Evolutionary conservation across 2,329 filamentous ascomycete species (phyloP).

Genomic region (Elsinoe perseae): DNA sequence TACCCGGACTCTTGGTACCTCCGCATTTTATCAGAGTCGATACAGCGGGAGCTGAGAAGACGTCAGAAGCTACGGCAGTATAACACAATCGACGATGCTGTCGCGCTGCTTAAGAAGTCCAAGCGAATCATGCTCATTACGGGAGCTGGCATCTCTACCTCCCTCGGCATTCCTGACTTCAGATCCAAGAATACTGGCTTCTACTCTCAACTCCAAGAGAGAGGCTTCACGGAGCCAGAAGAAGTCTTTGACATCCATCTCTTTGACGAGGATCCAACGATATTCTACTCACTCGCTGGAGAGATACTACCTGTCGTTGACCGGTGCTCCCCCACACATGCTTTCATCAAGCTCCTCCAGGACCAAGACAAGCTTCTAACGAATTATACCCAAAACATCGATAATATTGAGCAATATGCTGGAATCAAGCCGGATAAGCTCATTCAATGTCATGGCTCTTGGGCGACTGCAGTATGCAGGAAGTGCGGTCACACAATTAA

Average conservation of each 20-base stretch:
- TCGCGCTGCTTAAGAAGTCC: conserved; percentile 62
- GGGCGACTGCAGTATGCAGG: conserved; percentile 83
- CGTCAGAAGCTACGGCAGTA: conserved; percentile 70
- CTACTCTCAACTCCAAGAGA: conserved; percentile 73
- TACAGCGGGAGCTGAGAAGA: conserved; percentile 73
- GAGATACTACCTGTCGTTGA: conserved; percentile 78
- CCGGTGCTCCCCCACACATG: conserved; percentile 77
- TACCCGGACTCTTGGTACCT: conserved; percentile 66
- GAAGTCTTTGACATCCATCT: conserved; percentile 89
- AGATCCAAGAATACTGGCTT: conserved; percentile 87
- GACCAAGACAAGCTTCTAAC: conserved; percentile 82
- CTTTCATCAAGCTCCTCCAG: conserved; percentile 85
- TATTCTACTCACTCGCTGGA: conserved; percentile 87
- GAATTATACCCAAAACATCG: conserved; percentile 98
- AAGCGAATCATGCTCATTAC: conserved; percentile 89
- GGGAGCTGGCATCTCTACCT: conserved; percentile 93
- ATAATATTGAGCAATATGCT: conserved; percentile 82
- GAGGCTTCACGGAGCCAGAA: conserved; percentile 76
- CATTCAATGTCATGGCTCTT: conserved; percentile 93
- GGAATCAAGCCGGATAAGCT: conserved; percentile 75
- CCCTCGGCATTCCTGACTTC: conserved; percentile 93
- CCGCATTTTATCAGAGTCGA: conserved; percentile 64
- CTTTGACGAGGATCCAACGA: conserved; percentile 73
- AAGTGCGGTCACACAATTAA: conserved; percentile 67
- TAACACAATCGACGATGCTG: conserved; percentile 84